Conservation (phyloP, 2,329 filamentous ascomycete species). For the Dichotomopilus funicola region DNA sequence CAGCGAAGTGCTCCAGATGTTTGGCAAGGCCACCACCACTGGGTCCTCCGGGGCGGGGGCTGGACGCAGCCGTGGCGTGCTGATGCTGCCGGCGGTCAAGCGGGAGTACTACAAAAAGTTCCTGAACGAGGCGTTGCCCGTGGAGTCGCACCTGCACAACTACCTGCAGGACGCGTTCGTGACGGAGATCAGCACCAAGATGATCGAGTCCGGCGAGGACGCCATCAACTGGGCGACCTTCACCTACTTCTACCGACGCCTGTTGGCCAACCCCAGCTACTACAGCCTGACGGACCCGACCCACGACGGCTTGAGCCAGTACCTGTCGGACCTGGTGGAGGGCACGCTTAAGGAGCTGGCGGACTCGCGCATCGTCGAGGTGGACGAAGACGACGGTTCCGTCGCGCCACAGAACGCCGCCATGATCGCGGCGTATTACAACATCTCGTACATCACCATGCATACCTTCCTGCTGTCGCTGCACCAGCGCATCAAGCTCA, state of each 20-base stretch:
- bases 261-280: conserved; percentile 93
- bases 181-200: conserved; percentile 92
- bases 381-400: conserved; percentile 88
- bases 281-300: conserved; percentile 85
- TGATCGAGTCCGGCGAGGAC: conserved; percentile 90
- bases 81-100: conserved; percentile 93
- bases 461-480: conserved; percentile 94
- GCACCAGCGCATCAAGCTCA: conserved; percentile 82
- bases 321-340: conserved; percentile 91
- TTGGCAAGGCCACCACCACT: conserved; percentile 69
- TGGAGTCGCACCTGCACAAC: conserved; percentile 87
- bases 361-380: conserved; percentile 91
- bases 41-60: conserved; percentile 70
- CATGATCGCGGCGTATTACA: conserved; percentile 98
- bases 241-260: conserved; percentile 93
- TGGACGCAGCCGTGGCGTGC: conserved; percentile 77
- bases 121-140: conserved; percentile 87
- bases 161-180: conserved; percentile 96
- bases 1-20: conserved; percentile 95
- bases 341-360: conserved; percentile 82
- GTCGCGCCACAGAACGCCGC: conserved; percentile 88
- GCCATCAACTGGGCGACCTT: conserved; percentile 98
- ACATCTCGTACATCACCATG: conserved; percentile 99
- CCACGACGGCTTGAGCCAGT: conserved; percentile 87
- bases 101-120: conserved; percentile 99